These are phyloP conservation scores for Amphirosellinia nigrospora DNA, from an alignment of 495 filamentous ascomycete species.

Conservation along the genomic window DNA sequence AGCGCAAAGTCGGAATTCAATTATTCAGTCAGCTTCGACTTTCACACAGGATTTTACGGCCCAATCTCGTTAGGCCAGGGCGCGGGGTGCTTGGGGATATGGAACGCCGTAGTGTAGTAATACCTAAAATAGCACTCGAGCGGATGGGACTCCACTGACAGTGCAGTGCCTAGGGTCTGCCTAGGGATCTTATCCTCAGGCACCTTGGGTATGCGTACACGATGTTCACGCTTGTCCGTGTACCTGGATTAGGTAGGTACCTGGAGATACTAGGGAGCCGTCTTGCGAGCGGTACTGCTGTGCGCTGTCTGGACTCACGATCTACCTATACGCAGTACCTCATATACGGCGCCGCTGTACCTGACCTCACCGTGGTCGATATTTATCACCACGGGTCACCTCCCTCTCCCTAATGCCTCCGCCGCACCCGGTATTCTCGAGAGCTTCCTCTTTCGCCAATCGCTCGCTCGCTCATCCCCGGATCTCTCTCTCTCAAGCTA, in stretches of 20 bases:
- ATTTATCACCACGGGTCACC: conserved; percentile 21
- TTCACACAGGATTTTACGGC: conserved; percentile 11
- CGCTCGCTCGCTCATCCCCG: conserved; percentile 9
- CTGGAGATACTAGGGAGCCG: background rate
- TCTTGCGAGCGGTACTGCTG: background rate
- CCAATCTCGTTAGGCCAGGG: conserved; percentile 23
- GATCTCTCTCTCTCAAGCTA: background rate
- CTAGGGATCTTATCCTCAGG: background rate
- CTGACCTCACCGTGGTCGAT: background rate
- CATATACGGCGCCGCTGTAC: background rate
- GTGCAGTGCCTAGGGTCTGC: too few species aligned
- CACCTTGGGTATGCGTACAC: background rate
- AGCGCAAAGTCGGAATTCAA: conserved; percentile 3
- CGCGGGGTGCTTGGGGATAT: conserved; percentile 6
- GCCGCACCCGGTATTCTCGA: conserved; percentile 16
- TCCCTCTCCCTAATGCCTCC: too few species aligned
- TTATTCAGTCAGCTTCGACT: conserved; percentile 13
- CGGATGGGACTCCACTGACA: conserved; percentile 1
- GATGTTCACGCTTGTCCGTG: background rate
- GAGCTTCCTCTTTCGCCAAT: conserved; percentile 31
- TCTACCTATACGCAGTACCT: background rate
- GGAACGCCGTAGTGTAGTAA: background rate
- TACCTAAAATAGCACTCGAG: conserved; percentile 19
- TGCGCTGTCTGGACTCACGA: background rate
- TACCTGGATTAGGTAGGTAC: conserved; percentile 12